Conservation (phyloP, 176 grass and related monocot species). For the Zoysia japonica region DNA sequence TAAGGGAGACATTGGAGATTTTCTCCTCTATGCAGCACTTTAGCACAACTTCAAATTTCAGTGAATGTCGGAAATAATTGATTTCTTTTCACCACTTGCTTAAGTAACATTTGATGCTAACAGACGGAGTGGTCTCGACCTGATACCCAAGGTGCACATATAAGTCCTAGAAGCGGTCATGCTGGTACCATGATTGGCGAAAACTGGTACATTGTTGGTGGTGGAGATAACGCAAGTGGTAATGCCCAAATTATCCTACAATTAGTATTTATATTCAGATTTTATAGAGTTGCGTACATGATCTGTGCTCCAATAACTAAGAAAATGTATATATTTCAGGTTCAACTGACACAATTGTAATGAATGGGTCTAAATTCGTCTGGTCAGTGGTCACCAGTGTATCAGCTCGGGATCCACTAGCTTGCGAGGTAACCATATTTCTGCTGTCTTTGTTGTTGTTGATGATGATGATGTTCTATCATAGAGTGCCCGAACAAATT, state of each 20-base stretch:
- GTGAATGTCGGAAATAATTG: background rate
- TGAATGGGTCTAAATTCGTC: constrained; percentile 87
- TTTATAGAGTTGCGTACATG: background rate
- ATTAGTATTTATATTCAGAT: constrained; percentile 20
- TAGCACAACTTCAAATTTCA: constrained; percentile 13
- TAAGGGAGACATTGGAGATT: background rate
- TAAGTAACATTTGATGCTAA: constrained; percentile 38
- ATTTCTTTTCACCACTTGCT: constrained; percentile 24
- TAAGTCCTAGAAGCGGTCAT: constrained; percentile 93
- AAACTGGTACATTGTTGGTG: constrained; percentile 97
- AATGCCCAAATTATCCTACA: constrained; percentile 25
- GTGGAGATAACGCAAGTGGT: constrained; percentile 97
- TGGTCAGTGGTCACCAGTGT: constrained; percentile 82
- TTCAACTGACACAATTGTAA: constrained; percentile 73
- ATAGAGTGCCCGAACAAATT: background rate
- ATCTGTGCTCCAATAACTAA: constrained; percentile 24
- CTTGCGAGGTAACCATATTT: constrained; percentile 74
- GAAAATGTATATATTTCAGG: constrained; percentile 51
- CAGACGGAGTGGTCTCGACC: constrained; percentile 98
- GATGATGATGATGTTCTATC: background rate
- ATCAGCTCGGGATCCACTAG: constrained; percentile 70
- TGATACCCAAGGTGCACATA: constrained; percentile 80
- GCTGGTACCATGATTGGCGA: constrained; percentile 74
- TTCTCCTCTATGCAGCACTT: constrained; percentile 1
- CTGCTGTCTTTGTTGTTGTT: background rate